Evolutionary conservation across 73 alveolate species (phyloP).

Genomic region (Effrenium voratum): DNA sequence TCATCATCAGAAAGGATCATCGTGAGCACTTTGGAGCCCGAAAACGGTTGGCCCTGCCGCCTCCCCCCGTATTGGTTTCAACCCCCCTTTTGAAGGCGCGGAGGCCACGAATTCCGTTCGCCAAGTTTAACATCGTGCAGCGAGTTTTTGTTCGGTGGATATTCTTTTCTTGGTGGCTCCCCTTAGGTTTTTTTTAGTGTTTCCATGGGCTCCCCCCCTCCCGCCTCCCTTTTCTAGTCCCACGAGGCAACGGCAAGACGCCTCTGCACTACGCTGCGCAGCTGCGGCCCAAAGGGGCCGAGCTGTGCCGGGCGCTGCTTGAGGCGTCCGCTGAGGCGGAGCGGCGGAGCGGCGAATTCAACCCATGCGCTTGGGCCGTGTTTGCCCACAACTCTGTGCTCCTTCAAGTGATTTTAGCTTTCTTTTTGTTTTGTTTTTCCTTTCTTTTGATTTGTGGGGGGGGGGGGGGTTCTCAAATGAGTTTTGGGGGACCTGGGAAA

Average conservation of each 20-base stretch:
- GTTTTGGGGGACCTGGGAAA: background rate
- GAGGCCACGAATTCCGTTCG: no score
- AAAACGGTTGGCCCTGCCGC: background rate
- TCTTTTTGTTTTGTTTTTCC: background rate
- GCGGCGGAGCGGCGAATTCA: no score
- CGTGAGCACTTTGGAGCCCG: background rate
- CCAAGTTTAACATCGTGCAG: background rate
- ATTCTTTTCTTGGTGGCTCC: background rate
- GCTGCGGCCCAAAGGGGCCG: constrained; percentile 42
- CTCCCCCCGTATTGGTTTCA: background rate
- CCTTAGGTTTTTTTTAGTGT: background rate
- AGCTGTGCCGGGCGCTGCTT: background rate
- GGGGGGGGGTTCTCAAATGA: background rate
- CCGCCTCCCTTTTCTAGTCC: background rate
- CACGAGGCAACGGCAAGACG: constrained; percentile 50
- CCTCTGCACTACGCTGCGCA: constrained; percentile 53
- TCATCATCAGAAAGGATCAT: background rate
- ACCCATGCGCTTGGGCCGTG: no score
- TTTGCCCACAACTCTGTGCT: background rate
- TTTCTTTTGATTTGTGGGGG: background rate
- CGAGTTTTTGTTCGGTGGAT: background rate
- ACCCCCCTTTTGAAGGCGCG: background rate
- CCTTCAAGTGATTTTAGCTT: background rate
- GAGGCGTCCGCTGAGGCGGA: background rate
- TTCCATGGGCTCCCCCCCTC: background rate